These are phyloP conservation scores for Eucalyptus coolabah DNA, from an alignment of 345 rosid species.

Conservation along the genomic window DNA sequence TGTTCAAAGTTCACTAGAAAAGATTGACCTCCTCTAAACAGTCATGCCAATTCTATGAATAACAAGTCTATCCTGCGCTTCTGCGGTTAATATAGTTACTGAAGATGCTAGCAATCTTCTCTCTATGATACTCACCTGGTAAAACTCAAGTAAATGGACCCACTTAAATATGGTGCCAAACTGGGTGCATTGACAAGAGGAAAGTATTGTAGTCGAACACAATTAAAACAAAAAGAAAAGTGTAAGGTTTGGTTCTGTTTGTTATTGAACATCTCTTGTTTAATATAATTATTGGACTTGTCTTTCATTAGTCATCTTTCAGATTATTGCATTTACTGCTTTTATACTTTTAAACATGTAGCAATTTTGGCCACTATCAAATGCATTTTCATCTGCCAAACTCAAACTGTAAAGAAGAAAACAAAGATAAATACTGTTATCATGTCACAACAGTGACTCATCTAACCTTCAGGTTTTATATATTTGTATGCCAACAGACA, in stretches of 20 bases:
- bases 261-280: not conserved
- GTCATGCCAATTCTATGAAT: not conserved
- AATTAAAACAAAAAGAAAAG: not conserved
- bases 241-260: not conserved
- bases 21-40: not conserved
- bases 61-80: not conserved
- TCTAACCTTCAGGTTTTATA: not conserved
- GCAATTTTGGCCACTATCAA: not conserved
- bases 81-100: not conserved
- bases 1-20: not conserved
- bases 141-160: not conserved
- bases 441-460: not conserved
- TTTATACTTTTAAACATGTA: not conserved
- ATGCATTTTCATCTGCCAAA: not conserved
- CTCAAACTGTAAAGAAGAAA: not conserved
- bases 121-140: not conserved
- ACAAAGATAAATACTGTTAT: not conserved
- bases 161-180: not conserved
- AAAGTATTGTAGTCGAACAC: not conserved
- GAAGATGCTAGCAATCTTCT: not conserved
- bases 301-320: not conserved
- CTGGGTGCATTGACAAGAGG: not conserved
- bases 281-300: not conserved
- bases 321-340: not conserved
- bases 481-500: not conserved